phyloP scores from a whole-genome alignment of 352 stramenopile genomes.

The Globisporangium barbulae region DNA sequence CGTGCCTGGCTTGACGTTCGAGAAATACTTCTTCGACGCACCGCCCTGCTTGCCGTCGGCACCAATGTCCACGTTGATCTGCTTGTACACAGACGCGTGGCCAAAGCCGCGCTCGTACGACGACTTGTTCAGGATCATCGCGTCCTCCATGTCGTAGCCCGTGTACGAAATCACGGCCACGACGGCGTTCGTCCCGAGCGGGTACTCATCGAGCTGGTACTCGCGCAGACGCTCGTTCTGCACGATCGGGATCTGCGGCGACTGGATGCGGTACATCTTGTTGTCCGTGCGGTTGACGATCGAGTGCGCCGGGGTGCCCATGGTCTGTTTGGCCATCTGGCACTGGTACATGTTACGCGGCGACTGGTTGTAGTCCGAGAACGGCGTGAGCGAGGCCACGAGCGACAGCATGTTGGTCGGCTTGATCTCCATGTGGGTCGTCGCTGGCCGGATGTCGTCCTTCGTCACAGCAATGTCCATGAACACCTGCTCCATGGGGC shows the following conservation, averaged over 20 bases:
- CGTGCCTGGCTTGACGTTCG: conserved; percentile 84
- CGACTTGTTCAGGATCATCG: conserved; percentile 99
- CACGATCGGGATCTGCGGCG: conserved; percentile 97
- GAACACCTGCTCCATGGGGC: conserved; percentile 97
- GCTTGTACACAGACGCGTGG: conserved; percentile 99
- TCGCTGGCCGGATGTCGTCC: conserved; percentile 94
- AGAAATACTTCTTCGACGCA: conserved; percentile 88
- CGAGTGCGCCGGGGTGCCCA: conserved; percentile 98
- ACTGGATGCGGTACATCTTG: conserved; percentile 99
- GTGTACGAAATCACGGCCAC: conserved; percentile 99
- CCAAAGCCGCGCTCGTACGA: conserved; percentile 98
- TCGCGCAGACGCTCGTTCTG: conserved; percentile 95
- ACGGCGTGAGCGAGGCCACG: conserved; percentile 98
- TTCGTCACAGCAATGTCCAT: conserved; percentile 97
- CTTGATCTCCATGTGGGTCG: conserved; percentile 98
- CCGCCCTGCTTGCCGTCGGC: conserved; percentile 60
- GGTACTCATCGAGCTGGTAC: conserved; percentile 99
- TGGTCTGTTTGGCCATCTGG: conserved; percentile 99
- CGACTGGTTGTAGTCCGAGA: conserved; percentile 99
- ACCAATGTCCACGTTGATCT: conserved; percentile 92
- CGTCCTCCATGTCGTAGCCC: conserved; percentile 97
- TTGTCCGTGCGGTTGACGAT: conserved; percentile 96
- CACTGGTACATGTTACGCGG: conserved; percentile 99
- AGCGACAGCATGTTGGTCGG: conserved; percentile 99
- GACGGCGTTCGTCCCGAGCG: conserved; percentile 98